Percentiles rank a stretch among this genome's conserved stretches.
Conservation (phyloP, 2,329 filamentous ascomycete genomes). For the Chrysoporthe cubensis region DNA sequence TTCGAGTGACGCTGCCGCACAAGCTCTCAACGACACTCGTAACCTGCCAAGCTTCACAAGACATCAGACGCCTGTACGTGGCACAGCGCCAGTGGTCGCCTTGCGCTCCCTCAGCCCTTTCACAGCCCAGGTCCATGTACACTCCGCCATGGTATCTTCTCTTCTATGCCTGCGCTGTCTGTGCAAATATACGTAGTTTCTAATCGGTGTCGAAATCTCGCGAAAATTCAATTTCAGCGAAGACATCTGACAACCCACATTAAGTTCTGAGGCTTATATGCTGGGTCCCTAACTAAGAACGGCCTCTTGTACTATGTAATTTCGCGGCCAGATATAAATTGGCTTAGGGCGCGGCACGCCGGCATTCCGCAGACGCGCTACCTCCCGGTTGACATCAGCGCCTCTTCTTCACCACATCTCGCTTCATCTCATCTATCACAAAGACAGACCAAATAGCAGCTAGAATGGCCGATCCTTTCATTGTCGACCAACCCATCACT, state of each 20-base stretch:
- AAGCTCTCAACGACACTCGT: neutral
- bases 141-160: neutral
- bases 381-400: neutral
- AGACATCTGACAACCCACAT: slow-evolving; percentile 31
- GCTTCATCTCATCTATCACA: neutral
- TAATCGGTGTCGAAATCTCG: neutral
- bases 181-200: neutral
- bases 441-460: neutral
- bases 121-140: no score
- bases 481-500: slow-evolving; percentile 30
- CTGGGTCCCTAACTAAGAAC: slow-evolving; percentile 19
- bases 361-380: neutral
- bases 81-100: neutral
- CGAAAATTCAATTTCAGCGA: slow-evolving; percentile 29
- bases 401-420: neutral
- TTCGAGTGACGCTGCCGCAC: neutral
- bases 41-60: neutral
- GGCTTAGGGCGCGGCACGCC: slow-evolving; percentile 5
- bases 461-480: slow-evolving; percentile 20
- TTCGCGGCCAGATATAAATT: slow-evolving; percentile 9
- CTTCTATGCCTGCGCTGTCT: neutral
- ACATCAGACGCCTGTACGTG: slow-evolving; percentile 1
- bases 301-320: neutral
- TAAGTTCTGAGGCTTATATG: slow-evolving; percentile 21
- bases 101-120: neutral